Evolutionary conservation across 208 protist species (phyloP), one percentile per base, ranked within the genome.

Genomic region (Leishmania guyanensis): DNA sequence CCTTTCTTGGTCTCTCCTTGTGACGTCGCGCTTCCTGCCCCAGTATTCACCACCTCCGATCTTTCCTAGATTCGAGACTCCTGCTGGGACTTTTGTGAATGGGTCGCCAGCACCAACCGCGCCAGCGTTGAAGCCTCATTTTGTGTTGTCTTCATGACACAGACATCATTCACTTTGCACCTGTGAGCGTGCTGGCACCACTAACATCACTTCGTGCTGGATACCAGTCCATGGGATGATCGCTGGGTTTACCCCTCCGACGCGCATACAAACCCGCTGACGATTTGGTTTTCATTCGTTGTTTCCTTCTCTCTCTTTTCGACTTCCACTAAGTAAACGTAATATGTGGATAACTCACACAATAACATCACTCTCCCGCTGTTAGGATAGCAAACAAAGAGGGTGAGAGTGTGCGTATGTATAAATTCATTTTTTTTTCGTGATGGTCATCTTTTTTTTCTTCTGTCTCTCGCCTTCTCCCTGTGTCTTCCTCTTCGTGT

Each of bases 251-350:
- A 48, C 36, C 4, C 29, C 65, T 6, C 65, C 36, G 65, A 5
- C 36, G 29, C 65, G 33, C 17, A 16, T 22, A n/a, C 33, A 22
- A 48, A 48, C 17, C 36, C 17, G 48, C 36, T 8, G 29, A 29
- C 64, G 4, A 29, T 12, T 39, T 5, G 17, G 26, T 71, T 48
- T 43, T 36, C 33, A 46, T 39, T 39, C n/a, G 58, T 64, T 77
- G 29, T 77, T 39, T 77, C 62, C 75, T 77, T 50, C 71, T 54
- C 39, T 48, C 22, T 69, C 68, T 51, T 69, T 58, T 16, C 36
- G n/a, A 58, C 17, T 1, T 60, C 54, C 20, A 50, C 36, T 71
- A 71, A 71, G 36, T 71, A 71, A 71, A 48, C 29, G 12, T 71
- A 71, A 71, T 39, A 48, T 48, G 36, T 71, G 36, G 29, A 33